Conservation (phyloP, 352 stramenopile species). For the Pythium phragmitis region DNA sequence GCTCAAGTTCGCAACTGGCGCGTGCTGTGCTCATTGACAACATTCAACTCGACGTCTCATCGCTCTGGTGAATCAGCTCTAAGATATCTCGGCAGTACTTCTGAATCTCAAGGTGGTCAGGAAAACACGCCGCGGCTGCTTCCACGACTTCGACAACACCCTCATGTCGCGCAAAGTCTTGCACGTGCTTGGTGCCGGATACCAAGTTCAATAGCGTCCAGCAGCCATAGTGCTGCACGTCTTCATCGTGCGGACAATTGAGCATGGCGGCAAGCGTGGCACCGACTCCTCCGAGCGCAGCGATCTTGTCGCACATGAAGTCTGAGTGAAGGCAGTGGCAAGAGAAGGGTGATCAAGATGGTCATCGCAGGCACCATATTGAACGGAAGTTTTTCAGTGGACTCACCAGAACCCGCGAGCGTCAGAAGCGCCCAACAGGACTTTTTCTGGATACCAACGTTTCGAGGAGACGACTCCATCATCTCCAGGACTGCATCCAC, state of each 20-base stretch:
- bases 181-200: conserved; percentile 43
- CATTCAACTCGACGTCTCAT: conserved; percentile 39
- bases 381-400: neutral
- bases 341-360: neutral
- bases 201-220: conserved; percentile 77
- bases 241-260: conserved; percentile 57
- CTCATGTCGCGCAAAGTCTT: conserved; percentile 58
- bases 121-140: conserved; percentile 78
- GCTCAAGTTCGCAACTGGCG: neutral
- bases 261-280: conserved; percentile 74
- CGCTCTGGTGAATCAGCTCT: conserved; percentile 30
- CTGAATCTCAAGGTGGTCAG: conserved; percentile 72
- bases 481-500: conserved; percentile 79
- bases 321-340: conserved; percentile 31
- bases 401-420: conserved; percentile 66
- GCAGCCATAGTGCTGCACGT: conserved; percentile 62
- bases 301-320: conserved; percentile 65
- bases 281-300: conserved; percentile 55
- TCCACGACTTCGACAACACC: conserved; percentile 82
- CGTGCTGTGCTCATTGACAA: conserved; percentile 35
- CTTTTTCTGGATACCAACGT: conserved; percentile 68
- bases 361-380: neutral
- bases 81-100: conserved; percentile 72
- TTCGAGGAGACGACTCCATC: conserved; percentile 84
- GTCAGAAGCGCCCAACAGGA: conserved; percentile 85